A percentile compares a stretch with the other conserved stretches of the same genome.
phyloP scores from a whole-genome alignment of 2,329 filamentous ascomycete species.

The Aspergillus fischeri region DNA sequence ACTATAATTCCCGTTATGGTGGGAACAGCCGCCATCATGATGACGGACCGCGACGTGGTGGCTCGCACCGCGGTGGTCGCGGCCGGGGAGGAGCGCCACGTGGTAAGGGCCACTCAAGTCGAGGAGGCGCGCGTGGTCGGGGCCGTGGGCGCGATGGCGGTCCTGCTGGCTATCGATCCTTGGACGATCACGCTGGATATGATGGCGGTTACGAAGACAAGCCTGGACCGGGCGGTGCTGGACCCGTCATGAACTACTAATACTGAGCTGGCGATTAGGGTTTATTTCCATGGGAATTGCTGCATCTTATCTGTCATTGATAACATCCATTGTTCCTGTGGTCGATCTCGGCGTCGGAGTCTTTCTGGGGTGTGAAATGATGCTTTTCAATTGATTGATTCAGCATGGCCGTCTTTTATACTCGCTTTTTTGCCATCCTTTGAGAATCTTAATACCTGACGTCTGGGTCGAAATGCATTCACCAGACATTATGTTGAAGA shows the following conservation, averaged over 20 bases:
- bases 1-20: slow-evolving; percentile 26
- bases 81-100: slow-evolving; percentile 38
- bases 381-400: neutral
- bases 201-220: slow-evolving; percentile 31
- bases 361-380: neutral
- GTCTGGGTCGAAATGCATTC: neutral
- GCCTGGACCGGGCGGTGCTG: slow-evolving; percentile 22
- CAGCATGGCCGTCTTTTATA: neutral
- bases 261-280: neutral
- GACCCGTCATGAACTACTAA: slow-evolving; percentile 40
- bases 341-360: neutral
- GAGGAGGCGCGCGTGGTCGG: slow-evolving; percentile 42
- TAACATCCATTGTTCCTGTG: neutral
- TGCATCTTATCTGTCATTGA: neutral
- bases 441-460: neutral
- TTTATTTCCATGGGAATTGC: neutral
- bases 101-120: slow-evolving; percentile 31
- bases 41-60: slow-evolving; percentile 38
- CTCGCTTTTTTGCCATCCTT: neutral
- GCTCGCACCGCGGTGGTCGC: slow-evolving; percentile 25
- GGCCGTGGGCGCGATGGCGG: slow-evolving; percentile 49
- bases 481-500: too few species aligned
- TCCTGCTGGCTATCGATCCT: slow-evolving; percentile 58
- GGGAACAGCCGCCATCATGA: slow-evolving; percentile 36
- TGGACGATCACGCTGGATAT: slow-evolving; percentile 54